Percentiles rank a stretch among this genome's conserved stretches.
These are phyloP conservation scores for Pythium grandisporangium DNA, from an alignment of 352 stramenopile species.

Conservation along the genomic window DNA sequence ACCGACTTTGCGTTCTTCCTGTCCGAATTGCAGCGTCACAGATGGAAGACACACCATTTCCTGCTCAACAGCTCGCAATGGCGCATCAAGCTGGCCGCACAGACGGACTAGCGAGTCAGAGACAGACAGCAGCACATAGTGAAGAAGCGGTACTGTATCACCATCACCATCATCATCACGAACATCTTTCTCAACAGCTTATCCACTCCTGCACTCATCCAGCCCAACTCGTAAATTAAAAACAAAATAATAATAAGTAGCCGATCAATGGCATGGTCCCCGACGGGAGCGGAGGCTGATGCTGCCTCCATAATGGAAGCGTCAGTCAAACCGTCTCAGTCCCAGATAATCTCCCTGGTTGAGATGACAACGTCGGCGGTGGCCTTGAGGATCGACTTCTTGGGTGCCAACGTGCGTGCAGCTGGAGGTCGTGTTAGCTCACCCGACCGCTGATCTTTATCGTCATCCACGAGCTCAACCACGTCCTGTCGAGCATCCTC, in stretches of 20 bases:
- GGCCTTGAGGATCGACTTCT: neutral
- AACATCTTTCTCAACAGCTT: no score
- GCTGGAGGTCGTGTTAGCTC: neutral
- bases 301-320: no score
- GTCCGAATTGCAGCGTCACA: conserved; percentile 45
- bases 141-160: no score
- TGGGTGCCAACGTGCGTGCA: neutral
- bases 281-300: no score
- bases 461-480: neutral
- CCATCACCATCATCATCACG: no score
- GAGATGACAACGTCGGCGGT: neutral
- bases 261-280: no score
- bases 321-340: neutral
- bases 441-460: neutral
- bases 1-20: conserved; percentile 54
- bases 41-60: conserved; percentile 69
- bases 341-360: neutral
- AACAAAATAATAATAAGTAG: no score
- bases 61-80: conserved; percentile 53
- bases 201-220: no score
- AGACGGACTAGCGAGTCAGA: no score
- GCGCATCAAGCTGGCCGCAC: conserved; percentile 52
- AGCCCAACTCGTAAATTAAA: no score
- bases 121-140: no score
- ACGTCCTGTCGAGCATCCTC: no score